Evolutionary conservation across 495 filamentous ascomycete genomes (phyloP).

Genomic region (Podospora pseudocomata): DNA sequence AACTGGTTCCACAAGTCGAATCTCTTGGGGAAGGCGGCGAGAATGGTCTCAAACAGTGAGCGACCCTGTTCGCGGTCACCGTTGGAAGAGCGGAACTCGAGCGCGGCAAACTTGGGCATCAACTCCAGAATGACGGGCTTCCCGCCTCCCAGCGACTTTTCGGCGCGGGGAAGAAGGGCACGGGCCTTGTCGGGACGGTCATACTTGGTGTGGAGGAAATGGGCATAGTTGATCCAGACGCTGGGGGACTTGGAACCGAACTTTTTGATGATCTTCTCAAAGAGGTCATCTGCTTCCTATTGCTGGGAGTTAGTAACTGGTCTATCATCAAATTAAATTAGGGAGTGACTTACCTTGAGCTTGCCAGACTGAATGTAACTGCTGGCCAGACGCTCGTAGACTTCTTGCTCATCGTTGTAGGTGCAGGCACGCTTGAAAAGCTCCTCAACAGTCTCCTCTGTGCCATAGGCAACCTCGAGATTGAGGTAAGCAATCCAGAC

Average conservation of each 20-base stretch:
- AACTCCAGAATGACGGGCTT: constrained; percentile 67
- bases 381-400: constrained; percentile 83
- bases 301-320: constrained; percentile 36
- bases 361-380: constrained; percentile 93
- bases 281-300: constrained; percentile 86
- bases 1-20: constrained; percentile 91
- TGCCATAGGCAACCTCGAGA: constrained; percentile 87
- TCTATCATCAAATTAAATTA: not conserved
- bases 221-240: constrained; percentile 92
- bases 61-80: constrained; percentile 89
- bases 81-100: constrained; percentile 81
- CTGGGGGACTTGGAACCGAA: constrained; percentile 72
- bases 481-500: constrained; percentile 93
- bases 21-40: constrained; percentile 80
- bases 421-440: constrained; percentile 91
- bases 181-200: constrained; percentile 70
- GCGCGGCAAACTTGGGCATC: constrained; percentile 78
- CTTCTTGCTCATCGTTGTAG: constrained; percentile 86
- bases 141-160: constrained; percentile 66
- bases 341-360: constrained; percentile 50
- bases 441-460: constrained; percentile 76
- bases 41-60: constrained; percentile 86
- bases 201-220: constrained; percentile 74
- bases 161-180: constrained; percentile 76
- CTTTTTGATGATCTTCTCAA: constrained; percentile 79